Evolutionary conservation across 345 rosid species (phyloP), one percentile per base, ranked within the genome.

Genomic region (Clarkia xantiana): DNA sequence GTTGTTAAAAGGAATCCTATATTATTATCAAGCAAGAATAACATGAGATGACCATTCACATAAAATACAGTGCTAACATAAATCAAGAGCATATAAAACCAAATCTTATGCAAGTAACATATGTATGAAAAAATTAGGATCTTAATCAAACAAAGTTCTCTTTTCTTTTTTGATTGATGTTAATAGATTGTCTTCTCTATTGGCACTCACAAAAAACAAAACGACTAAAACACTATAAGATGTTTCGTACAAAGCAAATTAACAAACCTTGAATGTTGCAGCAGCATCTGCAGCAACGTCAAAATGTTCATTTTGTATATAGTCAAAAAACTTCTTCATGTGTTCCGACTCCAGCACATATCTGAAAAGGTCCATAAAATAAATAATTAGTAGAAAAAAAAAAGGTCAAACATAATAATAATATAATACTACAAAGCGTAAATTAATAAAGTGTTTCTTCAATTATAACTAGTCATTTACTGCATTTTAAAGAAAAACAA

Each of bases 261-360:
- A 40, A 17, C 47, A 16, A 36, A 63, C 65, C 73, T 68, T 63
- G 42, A 63, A 68, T 12, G 65, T 68, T 14, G 52, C 53, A 6
- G 59, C 49, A 40, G 68, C 73, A 56, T 68, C 73, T 42, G 73
- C 65, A 40, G 73, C 59, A 39, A 68, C 41, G 36, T 68, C 73
- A 49, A 63, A 68, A 55, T 60, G 55, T 9, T 65, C 65, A 40
- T 55, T 62, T 57, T 60, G 73, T 14, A 59, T 59, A 12, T 68
- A 68, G n/a, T 52, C 53, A 17, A 63, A 68, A 48, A 68, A 68
- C 47, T 59, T 59, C 62, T 34, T 68, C 42, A 68, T 22, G 65
- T 51, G 55, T 25, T 52, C 62, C 38, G 73, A 63, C 48, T 63
- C 66, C 62, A 68, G 57, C 14, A 68, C 62, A 52, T 56, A 36